A percentile compares a stretch with the other conserved stretches of the same genome.
phyloP scores from a whole-genome alignment of 768 basidiomycete genomes.

The Suillus brevipes region DNA sequence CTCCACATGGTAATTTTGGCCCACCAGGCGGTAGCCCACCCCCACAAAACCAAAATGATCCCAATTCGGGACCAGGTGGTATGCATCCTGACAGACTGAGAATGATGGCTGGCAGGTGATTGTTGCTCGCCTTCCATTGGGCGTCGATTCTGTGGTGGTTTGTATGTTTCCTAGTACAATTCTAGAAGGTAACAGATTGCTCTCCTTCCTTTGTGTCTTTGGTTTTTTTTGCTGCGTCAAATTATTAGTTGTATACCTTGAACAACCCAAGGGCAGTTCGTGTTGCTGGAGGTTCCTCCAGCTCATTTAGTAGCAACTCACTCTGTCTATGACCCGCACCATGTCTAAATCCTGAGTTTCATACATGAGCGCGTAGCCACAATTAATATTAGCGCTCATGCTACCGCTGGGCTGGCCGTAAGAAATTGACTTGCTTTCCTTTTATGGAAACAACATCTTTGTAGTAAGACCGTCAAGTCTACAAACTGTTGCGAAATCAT shows the following conservation, averaged over 20 bases:
- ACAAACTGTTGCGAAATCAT: conserved; percentile 32
- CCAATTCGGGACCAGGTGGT: conserved; percentile 52
- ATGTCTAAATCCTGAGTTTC: no score
- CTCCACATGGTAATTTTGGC: conserved; percentile 33
- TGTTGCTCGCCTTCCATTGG: conserved; percentile 2
- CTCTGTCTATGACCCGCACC: no score
- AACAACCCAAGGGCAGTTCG: no score
- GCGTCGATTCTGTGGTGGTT: background rate
- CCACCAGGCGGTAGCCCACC: conserved; percentile 46
- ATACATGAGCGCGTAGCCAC: no score
- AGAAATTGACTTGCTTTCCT: background rate
- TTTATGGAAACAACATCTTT: background rate
- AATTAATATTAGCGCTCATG: no score
- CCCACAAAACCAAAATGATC: conserved; percentile 36
- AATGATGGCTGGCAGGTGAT: conserved; percentile 60
- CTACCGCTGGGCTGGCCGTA: background rate
- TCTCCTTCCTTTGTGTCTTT: background rate
- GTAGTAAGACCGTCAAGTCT: background rate
- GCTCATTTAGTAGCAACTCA: no score
- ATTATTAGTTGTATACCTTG: background rate
- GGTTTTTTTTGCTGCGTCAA: background rate
- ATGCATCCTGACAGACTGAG: conserved; percentile 84
- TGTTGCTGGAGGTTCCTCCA: no score
- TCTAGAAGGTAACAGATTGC: background rate
- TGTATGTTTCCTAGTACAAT: background rate